Conservation (phyloP, 768 basidiomycete species). For the Phaeotremella skinneri region DNA sequence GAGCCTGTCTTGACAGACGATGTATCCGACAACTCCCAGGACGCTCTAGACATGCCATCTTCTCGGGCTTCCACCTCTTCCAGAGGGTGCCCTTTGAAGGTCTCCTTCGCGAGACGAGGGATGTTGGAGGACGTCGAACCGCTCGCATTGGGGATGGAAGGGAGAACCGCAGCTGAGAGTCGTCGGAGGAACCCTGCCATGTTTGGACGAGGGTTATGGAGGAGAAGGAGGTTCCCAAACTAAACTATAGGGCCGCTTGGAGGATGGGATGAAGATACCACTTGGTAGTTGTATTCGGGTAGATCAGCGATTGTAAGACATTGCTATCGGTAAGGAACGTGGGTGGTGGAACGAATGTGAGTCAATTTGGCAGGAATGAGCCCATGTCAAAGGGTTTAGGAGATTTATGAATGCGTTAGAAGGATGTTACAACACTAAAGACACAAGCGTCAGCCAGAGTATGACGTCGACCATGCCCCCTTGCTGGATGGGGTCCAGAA, state of each 20-base stretch:
- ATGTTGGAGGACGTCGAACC: slow-evolving; percentile 32
- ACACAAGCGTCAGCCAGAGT: background rate
- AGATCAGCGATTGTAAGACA: too few relatives aligned
- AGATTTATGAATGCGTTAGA: too few relatives aligned
- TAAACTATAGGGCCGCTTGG: too few relatives aligned
- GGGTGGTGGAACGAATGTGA: too few relatives aligned
- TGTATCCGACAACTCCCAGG: slow-evolving; percentile 43
- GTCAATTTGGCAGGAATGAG: too few relatives aligned
- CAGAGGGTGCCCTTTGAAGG: slow-evolving; percentile 18
- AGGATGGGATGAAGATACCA: too few relatives aligned
- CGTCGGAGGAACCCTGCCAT: slow-evolving; percentile 49
- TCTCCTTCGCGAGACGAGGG: slow-evolving; percentile 37
- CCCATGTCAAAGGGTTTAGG: too few relatives aligned
- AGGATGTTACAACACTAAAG: too few relatives aligned
- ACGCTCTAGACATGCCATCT: slow-evolving; percentile 30
- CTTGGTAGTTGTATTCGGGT: too few relatives aligned
- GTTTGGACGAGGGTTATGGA: slow-evolving; percentile 1
- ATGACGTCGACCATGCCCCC: background rate
- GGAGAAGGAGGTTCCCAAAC: too few relatives aligned
- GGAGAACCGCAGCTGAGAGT: slow-evolving; percentile 36
- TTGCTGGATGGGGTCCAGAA: background rate
- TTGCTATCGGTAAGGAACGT: too few relatives aligned
- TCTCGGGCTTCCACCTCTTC: slow-evolving; percentile 18
- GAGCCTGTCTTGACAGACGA: slow-evolving; percentile 12
- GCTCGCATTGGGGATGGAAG: slow-evolving; percentile 23